phyloP scores from a whole-genome alignment of 2,329 filamentous ascomycete genomes.

The Penicillium sclerotiorum region DNA sequence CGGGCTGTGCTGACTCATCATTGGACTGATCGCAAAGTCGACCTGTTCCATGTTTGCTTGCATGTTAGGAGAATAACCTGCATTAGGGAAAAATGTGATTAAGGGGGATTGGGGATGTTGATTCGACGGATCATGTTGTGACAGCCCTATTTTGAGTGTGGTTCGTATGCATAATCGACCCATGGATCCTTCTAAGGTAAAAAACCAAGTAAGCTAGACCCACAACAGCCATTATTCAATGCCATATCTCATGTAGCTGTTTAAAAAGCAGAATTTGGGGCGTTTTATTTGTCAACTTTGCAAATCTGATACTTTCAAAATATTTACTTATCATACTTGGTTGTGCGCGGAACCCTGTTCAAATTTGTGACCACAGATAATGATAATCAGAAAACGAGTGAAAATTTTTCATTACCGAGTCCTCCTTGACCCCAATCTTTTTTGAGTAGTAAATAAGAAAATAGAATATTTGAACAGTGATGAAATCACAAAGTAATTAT shows the following conservation, averaged over 20 bases:
- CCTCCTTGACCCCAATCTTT: too few relatives aligned
- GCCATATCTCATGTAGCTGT: neutral
- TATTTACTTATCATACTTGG: too few relatives aligned
- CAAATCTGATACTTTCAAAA: too few relatives aligned
- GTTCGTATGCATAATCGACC: conserved; percentile 1
- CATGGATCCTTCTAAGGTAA: conserved; percentile 1
- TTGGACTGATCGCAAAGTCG: conserved; percentile 5
- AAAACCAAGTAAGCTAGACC: neutral
- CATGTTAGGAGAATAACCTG: neutral
- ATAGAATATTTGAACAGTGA: neutral
- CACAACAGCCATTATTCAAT: neutral
- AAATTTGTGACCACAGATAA: too few relatives aligned
- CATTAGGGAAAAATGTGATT: conserved; percentile 3
- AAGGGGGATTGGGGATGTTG: neutral
- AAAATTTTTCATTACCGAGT: too few relatives aligned
- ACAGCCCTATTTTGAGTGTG: neutral
- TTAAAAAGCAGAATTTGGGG: too few relatives aligned
- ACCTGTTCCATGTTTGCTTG: conserved; percentile 1
- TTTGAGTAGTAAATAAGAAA: too few relatives aligned
- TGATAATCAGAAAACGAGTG: too few relatives aligned
- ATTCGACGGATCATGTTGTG: conserved; percentile 1
- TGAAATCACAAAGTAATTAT: neutral
- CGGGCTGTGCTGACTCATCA: conserved; percentile 3
- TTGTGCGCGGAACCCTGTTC: too few relatives aligned
- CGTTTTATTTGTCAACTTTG: too few relatives aligned